These are phyloP conservation scores for Cercis canadensis DNA, from an alignment of 306 rosid species.

Conservation along the genomic window DNA sequence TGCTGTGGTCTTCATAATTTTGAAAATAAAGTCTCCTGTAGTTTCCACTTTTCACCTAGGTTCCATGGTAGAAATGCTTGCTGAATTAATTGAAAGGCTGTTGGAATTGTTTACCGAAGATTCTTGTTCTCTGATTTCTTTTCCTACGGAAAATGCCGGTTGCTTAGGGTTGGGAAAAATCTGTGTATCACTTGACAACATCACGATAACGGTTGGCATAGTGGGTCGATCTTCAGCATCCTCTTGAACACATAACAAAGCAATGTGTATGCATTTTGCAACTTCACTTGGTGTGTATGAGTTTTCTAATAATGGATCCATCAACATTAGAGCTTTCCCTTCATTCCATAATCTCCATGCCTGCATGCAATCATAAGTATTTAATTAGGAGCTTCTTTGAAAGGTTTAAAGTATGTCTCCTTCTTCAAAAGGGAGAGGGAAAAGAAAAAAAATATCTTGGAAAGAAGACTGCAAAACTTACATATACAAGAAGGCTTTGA, in stretches of 20 bases:
- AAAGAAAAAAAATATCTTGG: not conserved
- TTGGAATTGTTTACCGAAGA: not conserved
- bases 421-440: not conserved
- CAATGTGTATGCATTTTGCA: conserved; percentile 30
- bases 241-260: conserved; percentile 8
- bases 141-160: conserved; percentile 26
- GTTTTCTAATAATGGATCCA: conserved; percentile 36
- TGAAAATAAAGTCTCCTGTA: no score
- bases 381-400: not conserved
- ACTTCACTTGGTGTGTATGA: not conserved
- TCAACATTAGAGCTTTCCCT: conserved; percentile 22
- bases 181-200: conserved; percentile 16
- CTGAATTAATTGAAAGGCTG: not conserved
- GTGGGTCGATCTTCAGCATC: not conserved
- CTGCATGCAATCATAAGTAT: no score
- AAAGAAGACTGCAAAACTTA: not conserved
- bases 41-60: no score
- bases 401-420: no score
- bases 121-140: not conserved
- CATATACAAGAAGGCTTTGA: conserved; percentile 11
- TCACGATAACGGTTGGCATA: conserved; percentile 31
- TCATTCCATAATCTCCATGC: conserved; percentile 44
- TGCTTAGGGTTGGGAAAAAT: conserved; percentile 37
- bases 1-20: no score
- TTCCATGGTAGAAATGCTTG: not conserved